Evolutionary conservation across 805 yeast species (phyloP).

Genomic region (Lipomyces yamanashiensis): DNA sequence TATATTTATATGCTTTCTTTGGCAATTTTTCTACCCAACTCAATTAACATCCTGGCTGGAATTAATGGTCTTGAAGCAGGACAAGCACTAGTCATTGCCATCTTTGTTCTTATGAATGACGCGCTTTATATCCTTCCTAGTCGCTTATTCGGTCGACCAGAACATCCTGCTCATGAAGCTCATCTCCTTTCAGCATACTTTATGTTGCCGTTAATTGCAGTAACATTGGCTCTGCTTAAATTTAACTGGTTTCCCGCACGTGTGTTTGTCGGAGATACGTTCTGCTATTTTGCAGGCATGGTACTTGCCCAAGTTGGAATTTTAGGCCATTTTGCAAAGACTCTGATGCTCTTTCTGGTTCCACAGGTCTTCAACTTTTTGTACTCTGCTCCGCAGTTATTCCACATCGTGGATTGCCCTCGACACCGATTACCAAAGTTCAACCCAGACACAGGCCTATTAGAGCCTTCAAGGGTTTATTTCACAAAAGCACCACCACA

Average conservation of each 20-base stretch:
- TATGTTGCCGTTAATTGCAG: constrained; percentile 85
- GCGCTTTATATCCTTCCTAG: constrained; percentile 60
- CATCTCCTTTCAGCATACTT: constrained; percentile 82
- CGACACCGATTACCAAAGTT: constrained; percentile 90
- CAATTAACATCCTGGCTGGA: constrained; percentile 95
- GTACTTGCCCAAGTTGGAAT: constrained; percentile 97
- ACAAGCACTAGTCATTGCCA: constrained; percentile 79
- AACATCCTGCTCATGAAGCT: constrained; percentile 69
- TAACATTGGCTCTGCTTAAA: constrained; percentile 71
- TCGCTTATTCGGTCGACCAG: constrained; percentile 27
- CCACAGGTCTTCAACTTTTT: constrained; percentile 92
- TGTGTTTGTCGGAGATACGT: constrained; percentile 97
- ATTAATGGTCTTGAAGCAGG: constrained; percentile 97
- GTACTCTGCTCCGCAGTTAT: constrained; percentile 90
- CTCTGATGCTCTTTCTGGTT: constrained; percentile 78
- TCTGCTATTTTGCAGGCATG: constrained; percentile 98
- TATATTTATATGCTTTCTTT: constrained; percentile 89
- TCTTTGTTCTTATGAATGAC: constrained; percentile 77
- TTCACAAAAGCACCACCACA: constrained; percentile 38
- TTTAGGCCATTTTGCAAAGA: constrained; percentile 93
- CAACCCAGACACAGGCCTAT: constrained; percentile 65
- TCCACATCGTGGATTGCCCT: constrained; percentile 88
- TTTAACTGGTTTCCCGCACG: constrained; percentile 89
- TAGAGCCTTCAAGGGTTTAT: constrained; percentile 67
- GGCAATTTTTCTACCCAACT: constrained; percentile 92